These are phyloP conservation scores for Erysimum cheiranthoides DNA, from an alignment of 345 rosid genomes.

Conservation along the genomic window DNA sequence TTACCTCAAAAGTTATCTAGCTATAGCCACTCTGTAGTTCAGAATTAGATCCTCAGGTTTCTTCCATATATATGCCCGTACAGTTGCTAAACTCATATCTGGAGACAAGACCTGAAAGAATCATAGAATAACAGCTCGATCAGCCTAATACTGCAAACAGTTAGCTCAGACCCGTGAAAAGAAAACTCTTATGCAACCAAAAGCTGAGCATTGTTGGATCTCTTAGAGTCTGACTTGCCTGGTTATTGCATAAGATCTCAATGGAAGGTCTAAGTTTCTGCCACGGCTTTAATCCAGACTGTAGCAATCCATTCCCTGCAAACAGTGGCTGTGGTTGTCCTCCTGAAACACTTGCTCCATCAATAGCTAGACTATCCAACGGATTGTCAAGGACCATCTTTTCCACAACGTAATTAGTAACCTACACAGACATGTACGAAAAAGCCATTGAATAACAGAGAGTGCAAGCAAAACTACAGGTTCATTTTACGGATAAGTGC, in stretches of 20 bases:
- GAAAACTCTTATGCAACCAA: not conserved
- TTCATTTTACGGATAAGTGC: slow-evolving; percentile 29
- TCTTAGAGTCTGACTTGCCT: slow-evolving; percentile 60
- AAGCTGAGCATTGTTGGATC: slow-evolving; percentile 13
- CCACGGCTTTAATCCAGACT: slow-evolving; percentile 77
- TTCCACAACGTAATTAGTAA: slow-evolving; percentile 90
- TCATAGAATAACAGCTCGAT: slow-evolving; percentile 21
- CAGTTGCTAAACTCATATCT: slow-evolving; percentile 98
- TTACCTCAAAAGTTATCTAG: slow-evolving; percentile 61
- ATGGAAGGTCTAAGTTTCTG: slow-evolving; percentile 81
- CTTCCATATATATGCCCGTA: slow-evolving; percentile 93
- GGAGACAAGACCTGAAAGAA: slow-evolving; percentile 81
- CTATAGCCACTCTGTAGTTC: slow-evolving; percentile 77
- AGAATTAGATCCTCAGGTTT: slow-evolving; percentile 95
- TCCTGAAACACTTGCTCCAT: slow-evolving; percentile 68
- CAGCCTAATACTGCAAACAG: slow-evolving; percentile 19
- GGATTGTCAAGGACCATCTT: slow-evolving; percentile 92
- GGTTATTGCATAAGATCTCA: slow-evolving; percentile 96
- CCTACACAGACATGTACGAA: slow-evolving; percentile 56
- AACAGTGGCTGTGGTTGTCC: slow-evolving; percentile 66
- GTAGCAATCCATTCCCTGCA: slow-evolving; percentile 68
- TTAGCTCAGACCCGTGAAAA: not conserved
- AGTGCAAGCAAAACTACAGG: not conserved
- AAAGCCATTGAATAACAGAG: slow-evolving; percentile 28
- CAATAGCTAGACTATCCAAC: slow-evolving; percentile 59